Evolutionary conservation across 2,329 filamentous ascomycete species (phyloP).

Genomic region (Aureobasidium sp.): DNA sequence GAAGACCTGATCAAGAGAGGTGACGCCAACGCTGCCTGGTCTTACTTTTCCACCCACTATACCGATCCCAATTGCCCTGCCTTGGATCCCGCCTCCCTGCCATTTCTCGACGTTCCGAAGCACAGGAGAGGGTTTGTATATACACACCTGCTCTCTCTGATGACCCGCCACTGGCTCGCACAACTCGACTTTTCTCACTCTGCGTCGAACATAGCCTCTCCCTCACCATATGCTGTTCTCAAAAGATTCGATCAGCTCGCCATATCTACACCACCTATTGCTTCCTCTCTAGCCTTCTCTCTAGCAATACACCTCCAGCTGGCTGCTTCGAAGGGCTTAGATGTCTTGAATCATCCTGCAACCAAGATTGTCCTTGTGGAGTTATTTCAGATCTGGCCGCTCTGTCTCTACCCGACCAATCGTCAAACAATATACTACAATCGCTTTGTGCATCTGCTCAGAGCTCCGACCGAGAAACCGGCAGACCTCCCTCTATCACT

Average conservation of each 20-base stretch:
- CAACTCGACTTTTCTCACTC: neutral
- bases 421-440: too few species aligned
- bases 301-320: neutral
- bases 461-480: neutral
- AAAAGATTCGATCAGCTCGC: neutral
- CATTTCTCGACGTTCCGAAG: constrained; percentile 1
- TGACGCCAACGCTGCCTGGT: constrained; percentile 9
- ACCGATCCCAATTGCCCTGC: neutral
- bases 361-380: neutral
- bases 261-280: neutral
- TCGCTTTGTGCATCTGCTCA: neutral
- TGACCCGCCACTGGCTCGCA: neutral
- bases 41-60: constrained; percentile 5
- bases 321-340: neutral
- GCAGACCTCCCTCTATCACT: neutral
- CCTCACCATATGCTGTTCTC: neutral
- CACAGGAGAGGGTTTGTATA: neutral
- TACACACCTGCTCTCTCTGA: neutral
- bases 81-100: neutral
- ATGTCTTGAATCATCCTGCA: neutral
- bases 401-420: neutral
- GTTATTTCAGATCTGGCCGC: neutral
- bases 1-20: neutral
- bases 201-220: neutral
- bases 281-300: neutral